Percentiles rank a stretch among this genome's conserved stretches.
phyloP scores from a whole-genome alignment of 306 rosid species.

The Crotalaria pallida region DNA sequence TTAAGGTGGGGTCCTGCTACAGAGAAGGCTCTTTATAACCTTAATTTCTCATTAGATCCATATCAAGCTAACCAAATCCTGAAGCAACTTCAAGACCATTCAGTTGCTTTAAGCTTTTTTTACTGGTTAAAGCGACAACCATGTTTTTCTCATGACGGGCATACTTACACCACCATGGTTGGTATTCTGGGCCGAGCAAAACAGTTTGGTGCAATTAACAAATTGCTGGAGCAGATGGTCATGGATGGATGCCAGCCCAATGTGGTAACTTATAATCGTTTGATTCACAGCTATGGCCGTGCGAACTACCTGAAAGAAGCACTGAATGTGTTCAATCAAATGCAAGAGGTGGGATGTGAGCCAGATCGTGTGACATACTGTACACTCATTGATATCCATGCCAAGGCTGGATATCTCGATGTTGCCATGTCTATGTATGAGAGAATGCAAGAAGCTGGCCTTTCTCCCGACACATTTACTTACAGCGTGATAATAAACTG shows the following conservation, averaged over 20 bases:
- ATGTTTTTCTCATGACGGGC: constrained; percentile 79
- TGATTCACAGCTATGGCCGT: constrained; percentile 89
- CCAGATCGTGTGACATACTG: constrained; percentile 97
- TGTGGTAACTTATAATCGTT: constrained; percentile 87
- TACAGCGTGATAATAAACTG: constrained; percentile 96
- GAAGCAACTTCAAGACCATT: constrained; percentile 72
- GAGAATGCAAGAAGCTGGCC: constrained; percentile 83
- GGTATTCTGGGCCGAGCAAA: constrained; percentile 91
- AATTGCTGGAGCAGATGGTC: constrained; percentile 74
- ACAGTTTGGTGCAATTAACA: constrained; percentile 69
- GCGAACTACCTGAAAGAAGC: constrained; percentile 92
- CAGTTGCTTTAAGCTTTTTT: constrained; percentile 74
- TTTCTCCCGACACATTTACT: constrained; percentile 89
- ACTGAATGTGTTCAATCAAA: constrained; percentile 62
- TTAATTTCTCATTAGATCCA: constrained; percentile 59
- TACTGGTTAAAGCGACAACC: constrained; percentile 70
- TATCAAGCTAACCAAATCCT: constrained; percentile 88
- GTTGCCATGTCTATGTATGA: constrained; percentile 78
- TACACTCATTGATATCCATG: constrained; percentile 94
- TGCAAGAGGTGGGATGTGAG: constrained; percentile 68
- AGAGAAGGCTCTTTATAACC: constrained; percentile 62
- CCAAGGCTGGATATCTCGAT: constrained; percentile 88
- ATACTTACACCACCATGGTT: constrained; percentile 93
- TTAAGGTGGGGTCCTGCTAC: constrained; percentile 68
- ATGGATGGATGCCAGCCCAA: constrained; percentile 84